Base-by-base conservation (phyloP, 2,329 filamentous ascomycete species). In the Alternaria arborescens region DNA sequence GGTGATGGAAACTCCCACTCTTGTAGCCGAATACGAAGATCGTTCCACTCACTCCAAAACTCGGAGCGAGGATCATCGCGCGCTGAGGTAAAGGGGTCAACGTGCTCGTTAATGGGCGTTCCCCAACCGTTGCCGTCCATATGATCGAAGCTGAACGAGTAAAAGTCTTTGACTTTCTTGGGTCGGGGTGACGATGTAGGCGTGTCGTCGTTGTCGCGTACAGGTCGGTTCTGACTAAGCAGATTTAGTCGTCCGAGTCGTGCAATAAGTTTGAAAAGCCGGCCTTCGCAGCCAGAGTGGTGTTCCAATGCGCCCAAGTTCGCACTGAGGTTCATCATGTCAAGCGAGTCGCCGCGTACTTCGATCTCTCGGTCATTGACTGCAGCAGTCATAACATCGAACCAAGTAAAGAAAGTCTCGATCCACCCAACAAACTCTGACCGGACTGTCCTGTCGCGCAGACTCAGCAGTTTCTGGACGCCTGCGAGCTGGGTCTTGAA, bases 401-500 rank as follows among this genome's bases (percentile, higher is more conserved):
- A 96, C 85, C 94, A 97, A 34, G 92, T 95, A 74, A 97, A 97
- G 69, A 97, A 88, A 42, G 92, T 89, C 71, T 96, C 92, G 82
- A 97, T 94, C 94, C 94, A 97, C 12, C 89, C 88, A 60, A 92
- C 91, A 62, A 93, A 91, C 52, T 88, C 82, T 12, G 83, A 83
- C 46, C 87, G 78, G 72, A 88, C 71, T 75, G 85, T 79, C 75
- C 87, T 83, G 66, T 90, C 87, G 60, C 93, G 87, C 81, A 97
- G 87, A 4, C 89, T 87, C 11, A 97, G 85, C 32, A 98, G 88
- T 82, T 96, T 96, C 80, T 93, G 94, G 40, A 97, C 93, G 0
- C 94, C 94, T 1, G 93, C 93, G 71, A 97, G 93, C 75, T 97
- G 94, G 0, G 92, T 95, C 68, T 93, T 92, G 80, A 97, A 97